Percentiles rank a stretch among this genome's conserved stretches.
These are phyloP conservation scores for Leptographium radiaticola DNA, from an alignment of 2,329 filamentous ascomycete genomes.

Conservation along the genomic window DNA sequence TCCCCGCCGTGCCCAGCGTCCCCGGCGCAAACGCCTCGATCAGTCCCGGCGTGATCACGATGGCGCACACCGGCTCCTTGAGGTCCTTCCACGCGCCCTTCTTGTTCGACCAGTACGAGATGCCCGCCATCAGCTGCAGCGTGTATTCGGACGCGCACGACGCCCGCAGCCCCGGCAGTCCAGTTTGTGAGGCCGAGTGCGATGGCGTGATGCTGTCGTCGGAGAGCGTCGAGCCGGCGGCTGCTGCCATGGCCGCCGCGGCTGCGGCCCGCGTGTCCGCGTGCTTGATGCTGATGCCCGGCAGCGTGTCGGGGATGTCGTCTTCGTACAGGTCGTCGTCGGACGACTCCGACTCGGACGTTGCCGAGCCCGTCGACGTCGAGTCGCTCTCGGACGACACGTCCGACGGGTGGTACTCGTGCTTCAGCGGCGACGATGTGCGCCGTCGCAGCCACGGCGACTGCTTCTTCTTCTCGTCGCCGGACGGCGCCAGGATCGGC, in stretches of 20 bases:
- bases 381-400: constrained; percentile 48
- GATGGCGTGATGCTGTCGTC: constrained; percentile 60
- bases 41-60: constrained; percentile 43
- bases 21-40: constrained; percentile 30
- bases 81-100: constrained; percentile 48
- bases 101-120: constrained; percentile 51
- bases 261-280: constrained; percentile 24
- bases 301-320: constrained; percentile 44
- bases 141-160: constrained; percentile 27
- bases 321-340: constrained; percentile 46
- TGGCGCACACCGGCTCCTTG: constrained; percentile 34
- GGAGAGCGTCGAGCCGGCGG: constrained; percentile 30
- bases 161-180: constrained; percentile 41
- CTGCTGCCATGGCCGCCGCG: no score
- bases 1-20: constrained; percentile 10
- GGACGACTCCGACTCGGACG: constrained; percentile 35
- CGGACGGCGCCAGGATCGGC: constrained; percentile 29
- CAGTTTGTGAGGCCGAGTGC: constrained; percentile 66
- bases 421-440: constrained; percentile 86
- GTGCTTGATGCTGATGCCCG: constrained; percentile 46
- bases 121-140: constrained; percentile 35
- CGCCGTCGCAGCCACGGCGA: constrained; percentile 47
- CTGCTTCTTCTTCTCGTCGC: constrained; percentile 32
- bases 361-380: constrained; percentile 42
- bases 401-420: constrained; percentile 86